Percentiles rank a stretch among this genome's conserved stretches.
These are phyloP conservation scores for Teunomyces atbi DNA, from an alignment of 805 yeast species.

Conservation along the genomic window DNA sequence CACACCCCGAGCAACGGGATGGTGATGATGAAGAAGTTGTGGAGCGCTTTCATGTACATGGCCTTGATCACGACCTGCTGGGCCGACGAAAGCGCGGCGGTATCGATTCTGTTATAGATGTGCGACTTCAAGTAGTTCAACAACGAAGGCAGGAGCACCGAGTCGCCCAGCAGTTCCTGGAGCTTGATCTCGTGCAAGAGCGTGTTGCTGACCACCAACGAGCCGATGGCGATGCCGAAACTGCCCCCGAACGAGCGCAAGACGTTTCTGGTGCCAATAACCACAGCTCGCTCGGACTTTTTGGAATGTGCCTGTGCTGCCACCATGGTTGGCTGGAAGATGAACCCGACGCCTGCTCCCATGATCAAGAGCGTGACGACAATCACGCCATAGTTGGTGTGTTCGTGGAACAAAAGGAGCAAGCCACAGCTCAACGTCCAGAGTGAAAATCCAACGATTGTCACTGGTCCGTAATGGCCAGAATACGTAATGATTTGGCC, in stretches of 20 bases:
- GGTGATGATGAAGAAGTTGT: conserved; percentile 32
- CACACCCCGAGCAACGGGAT: conserved; percentile 36
- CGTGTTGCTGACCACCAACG: conserved; percentile 28
- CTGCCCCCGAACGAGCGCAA: conserved; percentile 36
- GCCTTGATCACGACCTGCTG: conserved; percentile 22
- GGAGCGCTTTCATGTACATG: conserved; percentile 33
- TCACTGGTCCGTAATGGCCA: conserved; percentile 19
- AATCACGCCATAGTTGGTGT: conserved; percentile 23
- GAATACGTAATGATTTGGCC: conserved; percentile 16
- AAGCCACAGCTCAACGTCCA: conserved; percentile 27
- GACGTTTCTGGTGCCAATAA: conserved; percentile 32
- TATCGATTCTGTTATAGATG: conserved; percentile 25
- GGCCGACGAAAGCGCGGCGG: conserved; percentile 12
- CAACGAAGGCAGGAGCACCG: conserved; percentile 6
- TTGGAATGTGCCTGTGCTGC: conserved; percentile 28
- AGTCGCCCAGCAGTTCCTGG: conserved; percentile 4
- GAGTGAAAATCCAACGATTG: conserved; percentile 18
- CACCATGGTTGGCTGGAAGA: conserved; percentile 26
- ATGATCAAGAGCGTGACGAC: conserved; percentile 18
- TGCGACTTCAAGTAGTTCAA: conserved; percentile 23
- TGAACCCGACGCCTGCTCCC: conserved; percentile 22
- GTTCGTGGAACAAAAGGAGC: conserved; percentile 19
- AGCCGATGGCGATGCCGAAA: conserved; percentile 29
- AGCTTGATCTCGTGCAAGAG: conserved; percentile 18
- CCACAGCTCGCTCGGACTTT: conserved; percentile 34